Base-by-base conservation (phyloP, 768 basidiomycete genomes). In the Tricholoma flavovirens region DNA sequence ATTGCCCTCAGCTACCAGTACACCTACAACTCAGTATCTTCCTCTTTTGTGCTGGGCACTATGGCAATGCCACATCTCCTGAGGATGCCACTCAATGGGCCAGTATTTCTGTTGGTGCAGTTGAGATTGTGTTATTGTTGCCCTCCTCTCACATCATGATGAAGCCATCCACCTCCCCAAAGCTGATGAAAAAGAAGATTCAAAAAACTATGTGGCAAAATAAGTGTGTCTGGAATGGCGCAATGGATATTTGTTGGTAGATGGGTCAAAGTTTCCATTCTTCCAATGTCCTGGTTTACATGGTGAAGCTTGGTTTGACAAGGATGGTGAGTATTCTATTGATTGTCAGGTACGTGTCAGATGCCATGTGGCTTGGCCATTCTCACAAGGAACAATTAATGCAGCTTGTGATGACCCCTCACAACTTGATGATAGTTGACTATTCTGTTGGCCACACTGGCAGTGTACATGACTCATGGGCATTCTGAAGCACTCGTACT, bases 201-300 rank as follows among this genome's bases (percentile, higher is more conserved):
- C 46, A 30, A 49, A 50, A 14, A 22, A 30, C 19, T 50, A 33
- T 32, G 30, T 50, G 49, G 49, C n/a, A 33, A 36, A 32, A 3
- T 15, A 32, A 33, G 33, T 36, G 33, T 50, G 49, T 32, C 19
- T 15, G 6, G 49, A 50, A 50, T 50, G 49, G 49, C 15, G 17
- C n/a, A 12, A 21, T 36, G 49, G 49, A 19, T 68, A 54, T 53
- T 42, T 66, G n/a, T 61, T 61, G 52, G 57, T 49, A 29, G 64
- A 69, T 59, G 67, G 67, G 26, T 66, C 62, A 1, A 62, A 58
- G 30, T 51, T 69, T 43, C 53, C 53, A 14, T 59, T 69, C 11
- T 65, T 57, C 53, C 54, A 65, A 43, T 58, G 54, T 32, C 67
- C 69, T 6, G 66, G 59, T 6, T 53, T 64, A 3, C 55, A 67